Evolutionary conservation across 305 asterid species (phyloP).

Genomic region (Stenogyne calaminthoides): DNA sequence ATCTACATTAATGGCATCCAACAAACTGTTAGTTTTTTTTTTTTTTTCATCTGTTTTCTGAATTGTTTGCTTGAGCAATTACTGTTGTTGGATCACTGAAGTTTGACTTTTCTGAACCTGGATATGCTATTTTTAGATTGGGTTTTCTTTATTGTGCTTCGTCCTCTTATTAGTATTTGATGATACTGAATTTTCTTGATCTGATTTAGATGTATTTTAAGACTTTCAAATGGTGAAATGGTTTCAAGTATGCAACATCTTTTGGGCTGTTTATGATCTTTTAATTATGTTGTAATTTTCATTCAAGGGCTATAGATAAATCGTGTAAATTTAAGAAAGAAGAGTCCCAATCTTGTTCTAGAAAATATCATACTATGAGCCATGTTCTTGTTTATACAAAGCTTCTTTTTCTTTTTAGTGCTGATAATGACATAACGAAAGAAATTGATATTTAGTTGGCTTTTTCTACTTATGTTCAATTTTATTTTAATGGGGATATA

Average conservation of each 20-base stretch:
- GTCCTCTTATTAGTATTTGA: neutral
- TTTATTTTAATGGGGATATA: neutral
- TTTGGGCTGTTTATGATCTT: slow-evolving; percentile 10
- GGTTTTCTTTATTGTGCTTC: neutral
- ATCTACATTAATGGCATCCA: slow-evolving; percentile 88
- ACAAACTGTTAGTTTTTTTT: slow-evolving; percentile 58
- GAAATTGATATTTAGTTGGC: slow-evolving; percentile 10
- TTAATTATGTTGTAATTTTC: neutral
- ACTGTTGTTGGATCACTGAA: slow-evolving; percentile 10
- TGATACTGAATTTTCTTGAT: slow-evolving; percentile 11
- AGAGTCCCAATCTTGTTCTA: neutral
- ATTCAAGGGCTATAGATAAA: neutral
- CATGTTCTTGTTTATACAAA: neutral
- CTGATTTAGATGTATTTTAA: neutral
- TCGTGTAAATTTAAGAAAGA: neutral
- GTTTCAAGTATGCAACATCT: slow-evolving; percentile 6
- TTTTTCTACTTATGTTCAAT: neutral
- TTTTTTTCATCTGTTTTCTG: neutral
- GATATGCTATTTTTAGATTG: neutral
- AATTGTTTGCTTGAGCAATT: neutral
- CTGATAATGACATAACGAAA: neutral
- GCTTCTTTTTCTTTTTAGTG: neutral
- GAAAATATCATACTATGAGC: neutral
- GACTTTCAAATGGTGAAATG: slow-evolving; percentile 5
- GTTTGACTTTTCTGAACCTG: slow-evolving; percentile 19